A percentile compares a stretch with the other conserved stretches of the same genome.
phyloP scores from a whole-genome alignment of 768 basidiomycete species.

The Coprinopsis sp. region DNA sequence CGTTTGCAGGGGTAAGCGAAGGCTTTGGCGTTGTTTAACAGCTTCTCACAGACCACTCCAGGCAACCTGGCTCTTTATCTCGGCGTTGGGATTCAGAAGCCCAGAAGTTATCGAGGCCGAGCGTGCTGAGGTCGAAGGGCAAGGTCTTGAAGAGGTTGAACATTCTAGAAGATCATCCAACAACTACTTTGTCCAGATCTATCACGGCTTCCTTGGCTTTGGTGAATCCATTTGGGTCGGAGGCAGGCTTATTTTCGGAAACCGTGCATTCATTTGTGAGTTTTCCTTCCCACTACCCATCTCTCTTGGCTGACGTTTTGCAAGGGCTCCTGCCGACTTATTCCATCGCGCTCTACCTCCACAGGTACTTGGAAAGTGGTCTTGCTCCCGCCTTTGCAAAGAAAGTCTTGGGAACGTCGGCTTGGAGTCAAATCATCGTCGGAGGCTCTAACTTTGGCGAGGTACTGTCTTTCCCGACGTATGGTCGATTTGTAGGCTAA shows the following conservation, averaged over 20 bases:
- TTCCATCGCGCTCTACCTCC: conserved; percentile 26
- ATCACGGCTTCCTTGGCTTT: conserved; percentile 19
- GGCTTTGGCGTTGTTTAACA: not conserved
- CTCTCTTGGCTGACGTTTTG: not conserved
- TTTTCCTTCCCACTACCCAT: not conserved
- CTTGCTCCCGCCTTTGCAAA: conserved; percentile 28
- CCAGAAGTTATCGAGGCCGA: conserved; percentile 15
- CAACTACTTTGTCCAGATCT: conserved; percentile 22
- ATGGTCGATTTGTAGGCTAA: not conserved
- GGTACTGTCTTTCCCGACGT: conserved; percentile 10
- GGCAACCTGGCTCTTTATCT: conserved; percentile 21
- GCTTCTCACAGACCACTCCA: not conserved
- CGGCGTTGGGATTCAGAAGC: conserved; percentile 20
- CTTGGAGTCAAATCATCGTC: conserved; percentile 31
- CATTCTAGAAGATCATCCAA: conserved; percentile 3
- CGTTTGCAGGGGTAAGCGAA: conserved; percentile 19
- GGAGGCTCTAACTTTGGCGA: conserved; percentile 33
- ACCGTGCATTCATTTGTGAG: conserved; percentile 26
- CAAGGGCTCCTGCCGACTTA: conserved; percentile 26
- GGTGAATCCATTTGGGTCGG: conserved; percentile 26
- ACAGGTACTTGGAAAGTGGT: conserved; percentile 26
- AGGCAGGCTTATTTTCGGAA: conserved; percentile 21
- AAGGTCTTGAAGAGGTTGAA: conserved; percentile 21
- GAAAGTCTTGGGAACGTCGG: conserved; percentile 22
- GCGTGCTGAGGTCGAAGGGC: conserved; percentile 15